phyloP scores from a whole-genome alignment of 805 yeast species.

The Yarrowia sp. region DNA sequence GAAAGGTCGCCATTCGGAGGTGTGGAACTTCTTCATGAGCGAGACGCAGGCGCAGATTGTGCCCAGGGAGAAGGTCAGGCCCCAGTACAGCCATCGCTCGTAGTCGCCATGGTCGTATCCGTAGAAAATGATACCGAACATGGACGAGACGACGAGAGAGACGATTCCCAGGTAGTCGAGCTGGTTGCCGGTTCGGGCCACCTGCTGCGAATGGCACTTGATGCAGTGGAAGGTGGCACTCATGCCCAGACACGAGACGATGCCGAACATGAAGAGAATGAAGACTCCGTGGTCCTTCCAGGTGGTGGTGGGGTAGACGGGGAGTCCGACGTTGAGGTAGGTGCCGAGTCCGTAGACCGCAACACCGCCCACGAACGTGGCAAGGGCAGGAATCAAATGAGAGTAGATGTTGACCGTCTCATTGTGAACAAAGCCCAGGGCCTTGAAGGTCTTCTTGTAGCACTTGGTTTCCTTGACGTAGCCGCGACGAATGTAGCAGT shows the following conservation, averaged over 20 bases:
- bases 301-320: constrained; percentile 47
- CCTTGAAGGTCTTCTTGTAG: constrained; percentile 55
- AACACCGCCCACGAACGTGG: constrained; percentile 41
- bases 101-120: constrained; percentile 43
- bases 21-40: constrained; percentile 68
- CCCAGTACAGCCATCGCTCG: constrained; percentile 42
- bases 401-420: constrained; percentile 76
- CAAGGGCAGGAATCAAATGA: constrained; percentile 57
- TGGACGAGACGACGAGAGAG: constrained; percentile 68
- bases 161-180: constrained; percentile 81
- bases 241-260: constrained; percentile 64
- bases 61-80: constrained; percentile 65
- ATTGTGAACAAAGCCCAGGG: constrained; percentile 66
- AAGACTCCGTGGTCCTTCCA: constrained; percentile 59
- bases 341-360: constrained; percentile 37
- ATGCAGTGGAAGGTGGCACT: constrained; percentile 72
- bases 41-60: constrained; percentile 67
- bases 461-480: constrained; percentile 67
- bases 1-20: constrained; percentile 73
- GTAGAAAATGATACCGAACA: constrained; percentile 58
- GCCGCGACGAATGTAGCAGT: constrained; percentile 68
- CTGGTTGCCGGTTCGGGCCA: constrained; percentile 66
- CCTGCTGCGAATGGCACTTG: constrained; percentile 67
- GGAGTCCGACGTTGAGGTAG: constrained; percentile 41
- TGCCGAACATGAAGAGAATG: constrained; percentile 63